These are phyloP conservation scores for Debaryomycetaceae sp. DNA, from an alignment of 1,139 yeast genomes.

Conservation along the genomic window DNA sequence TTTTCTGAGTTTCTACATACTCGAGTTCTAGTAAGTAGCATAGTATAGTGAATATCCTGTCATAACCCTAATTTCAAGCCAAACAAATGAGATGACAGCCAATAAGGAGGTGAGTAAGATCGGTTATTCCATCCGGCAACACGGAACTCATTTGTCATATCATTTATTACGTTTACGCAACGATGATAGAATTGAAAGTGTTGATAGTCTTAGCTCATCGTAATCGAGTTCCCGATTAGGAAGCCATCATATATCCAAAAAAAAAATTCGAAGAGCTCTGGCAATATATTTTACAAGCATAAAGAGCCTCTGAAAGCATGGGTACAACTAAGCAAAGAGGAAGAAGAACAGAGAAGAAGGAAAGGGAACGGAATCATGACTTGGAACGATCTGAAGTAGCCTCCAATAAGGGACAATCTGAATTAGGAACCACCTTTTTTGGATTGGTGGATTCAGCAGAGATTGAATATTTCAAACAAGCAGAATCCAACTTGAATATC, in stretches of 20 bases:
- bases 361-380: conserved; percentile 13
- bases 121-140: too few species aligned
- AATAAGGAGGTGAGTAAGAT: too few species aligned
- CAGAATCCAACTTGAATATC: conserved; percentile 80
- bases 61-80: too few species aligned
- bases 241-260: neutral
- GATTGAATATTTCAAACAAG: conserved; percentile 85
- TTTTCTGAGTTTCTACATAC: neutral
- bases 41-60: neutral
- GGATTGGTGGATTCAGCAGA: conserved; percentile 85
- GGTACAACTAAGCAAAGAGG: conserved; percentile 52
- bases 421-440: conserved; percentile 48
- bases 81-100: too few species aligned
- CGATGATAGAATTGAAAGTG: too few species aligned
- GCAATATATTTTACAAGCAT: neutral
- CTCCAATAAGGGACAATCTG: conserved; percentile 6
- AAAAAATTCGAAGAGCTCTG: neutral
- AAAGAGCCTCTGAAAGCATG: conserved; percentile 2
- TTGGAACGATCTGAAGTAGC: conserved; percentile 12
- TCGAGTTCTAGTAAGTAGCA: neutral
- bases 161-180: too few species aligned
- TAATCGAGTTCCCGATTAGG: neutral
- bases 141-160: too few species aligned
- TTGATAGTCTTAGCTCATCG: neutral
- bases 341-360: conserved; percentile 53